Evolutionary conservation across 306 rosid genomes (phyloP).

Genomic region (Vigna mungo): DNA sequence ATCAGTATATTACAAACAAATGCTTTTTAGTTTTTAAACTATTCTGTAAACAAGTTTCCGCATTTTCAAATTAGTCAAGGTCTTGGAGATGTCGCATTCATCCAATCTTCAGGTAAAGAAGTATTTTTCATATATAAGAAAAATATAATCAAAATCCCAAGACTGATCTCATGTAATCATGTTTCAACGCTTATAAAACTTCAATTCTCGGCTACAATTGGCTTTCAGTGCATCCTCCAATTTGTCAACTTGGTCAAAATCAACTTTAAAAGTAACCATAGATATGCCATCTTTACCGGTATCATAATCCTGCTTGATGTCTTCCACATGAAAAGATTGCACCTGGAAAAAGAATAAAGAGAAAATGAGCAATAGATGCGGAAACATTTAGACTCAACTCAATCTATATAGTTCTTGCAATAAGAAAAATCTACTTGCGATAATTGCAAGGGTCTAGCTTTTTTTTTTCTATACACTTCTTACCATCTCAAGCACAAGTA

Average conservation of each 20-base stretch:
- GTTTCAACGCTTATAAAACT: constrained; percentile 64
- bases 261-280: constrained; percentile 84
- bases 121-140: constrained; percentile 39
- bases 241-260: constrained; percentile 78
- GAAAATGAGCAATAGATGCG: background rate
- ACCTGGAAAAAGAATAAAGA: constrained; percentile 55
- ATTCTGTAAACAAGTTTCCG: background rate
- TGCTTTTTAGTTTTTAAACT: background rate
- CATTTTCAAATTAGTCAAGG: constrained; percentile 31
- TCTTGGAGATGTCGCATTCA: constrained; percentile 29
- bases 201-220: constrained; percentile 77
- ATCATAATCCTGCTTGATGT: constrained; percentile 82
- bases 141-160: background rate
- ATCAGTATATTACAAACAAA: constrained; percentile 14
- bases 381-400: constrained; percentile 17
- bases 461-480: background rate
- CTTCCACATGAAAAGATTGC: constrained; percentile 76
- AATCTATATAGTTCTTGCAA: background rate
- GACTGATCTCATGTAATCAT: constrained; percentile 21
- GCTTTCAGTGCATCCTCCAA: constrained; percentile 85
- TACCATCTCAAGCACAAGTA: constrained; percentile 27
- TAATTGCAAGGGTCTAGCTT: constrained; percentile 6
- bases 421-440: background rate
- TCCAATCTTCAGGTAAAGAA: constrained; percentile 33
- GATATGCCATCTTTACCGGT: constrained; percentile 82